These are phyloP conservation scores for Candida albicans DNA, from an alignment of 1,139 yeast species.

Conservation along the genomic window DNA sequence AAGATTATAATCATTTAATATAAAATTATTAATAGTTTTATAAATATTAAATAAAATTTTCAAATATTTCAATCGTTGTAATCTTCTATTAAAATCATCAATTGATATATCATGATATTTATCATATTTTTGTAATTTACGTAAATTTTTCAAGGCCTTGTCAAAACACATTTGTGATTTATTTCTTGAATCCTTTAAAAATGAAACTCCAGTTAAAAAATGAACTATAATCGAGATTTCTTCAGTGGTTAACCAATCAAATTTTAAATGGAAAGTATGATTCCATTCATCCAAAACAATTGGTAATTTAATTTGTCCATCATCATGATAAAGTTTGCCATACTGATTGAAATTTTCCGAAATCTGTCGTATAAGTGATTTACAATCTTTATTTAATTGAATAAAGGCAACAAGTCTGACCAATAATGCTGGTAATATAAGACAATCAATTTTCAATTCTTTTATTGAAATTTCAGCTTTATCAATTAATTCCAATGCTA, in stretches of 20 bases:
- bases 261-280: constrained; percentile 16
- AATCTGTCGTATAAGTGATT: neutral
- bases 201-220: constrained; percentile 40
- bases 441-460: neutral
- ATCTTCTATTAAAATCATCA: constrained; percentile 10
- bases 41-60: constrained; percentile 30
- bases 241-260: constrained; percentile 40
- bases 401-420: constrained; percentile 1
- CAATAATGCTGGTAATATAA: neutral
- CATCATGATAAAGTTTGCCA: neutral
- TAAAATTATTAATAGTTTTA: constrained; percentile 33
- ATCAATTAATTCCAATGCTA: constrained; percentile 16
- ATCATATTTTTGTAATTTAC: neutral
- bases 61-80: constrained; percentile 24
- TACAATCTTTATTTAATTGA: constrained; percentile 4
- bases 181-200: constrained; percentile 25
- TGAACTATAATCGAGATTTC: constrained; percentile 44
- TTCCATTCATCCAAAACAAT: neutral
- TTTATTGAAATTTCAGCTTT: constrained; percentile 15
- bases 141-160: constrained; percentile 32
- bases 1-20: constrained; percentile 27
- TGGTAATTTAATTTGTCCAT: neutral
- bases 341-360: neutral
- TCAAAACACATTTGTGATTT: constrained; percentile 36
- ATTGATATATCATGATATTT: constrained; percentile 3